These are phyloP conservation scores for Xylariales sp. DNA, from an alignment of 2,329 filamentous ascomycete genomes.

Conservation along the genomic window DNA sequence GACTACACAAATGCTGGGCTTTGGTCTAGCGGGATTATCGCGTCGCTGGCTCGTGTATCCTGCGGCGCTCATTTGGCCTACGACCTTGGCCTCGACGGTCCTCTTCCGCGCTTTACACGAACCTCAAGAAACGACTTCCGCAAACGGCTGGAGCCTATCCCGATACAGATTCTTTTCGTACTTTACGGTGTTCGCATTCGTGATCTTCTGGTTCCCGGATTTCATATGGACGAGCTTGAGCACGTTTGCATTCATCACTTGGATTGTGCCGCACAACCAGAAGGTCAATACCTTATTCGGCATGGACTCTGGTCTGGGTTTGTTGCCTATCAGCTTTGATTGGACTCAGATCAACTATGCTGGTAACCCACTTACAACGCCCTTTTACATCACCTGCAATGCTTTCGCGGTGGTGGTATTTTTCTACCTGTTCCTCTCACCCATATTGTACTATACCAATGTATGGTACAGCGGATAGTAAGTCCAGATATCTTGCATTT, in stretches of 20 bases:
- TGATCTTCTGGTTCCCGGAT: conserved; percentile 18
- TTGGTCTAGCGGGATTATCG: conserved; percentile 28
- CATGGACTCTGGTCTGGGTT: conserved; percentile 12
- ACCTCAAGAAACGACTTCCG: conserved; percentile 19
- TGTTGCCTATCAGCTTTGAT: conserved; percentile 26
- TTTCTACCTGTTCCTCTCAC: conserved; percentile 25
- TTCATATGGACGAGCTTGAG: conserved; percentile 16
- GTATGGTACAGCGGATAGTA: conserved; percentile 25
- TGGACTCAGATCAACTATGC: conserved; percentile 29
- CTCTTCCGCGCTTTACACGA: conserved; percentile 29
- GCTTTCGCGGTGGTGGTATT: conserved; percentile 22
- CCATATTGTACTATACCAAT: conserved; percentile 26
- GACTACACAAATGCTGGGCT: conserved; percentile 26
- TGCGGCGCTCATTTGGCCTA: conserved; percentile 29
- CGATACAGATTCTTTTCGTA: conserved; percentile 29
- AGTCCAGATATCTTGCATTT: no score
- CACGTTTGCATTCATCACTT: conserved; percentile 18
- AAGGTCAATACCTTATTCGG: conserved; percentile 17
- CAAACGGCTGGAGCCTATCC: conserved; percentile 28
- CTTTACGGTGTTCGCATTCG: conserved; percentile 21
- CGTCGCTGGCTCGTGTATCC: conserved; percentile 30
- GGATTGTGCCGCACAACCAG: conserved; percentile 13
- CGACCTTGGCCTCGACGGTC: conserved; percentile 26
- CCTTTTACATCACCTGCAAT: conserved; percentile 26
- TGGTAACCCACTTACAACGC: conserved; percentile 20